Evolutionary conservation across 2,329 filamentous ascomycete species (phyloP).

Genomic region (Chrysosporium queenslandicum): DNA sequence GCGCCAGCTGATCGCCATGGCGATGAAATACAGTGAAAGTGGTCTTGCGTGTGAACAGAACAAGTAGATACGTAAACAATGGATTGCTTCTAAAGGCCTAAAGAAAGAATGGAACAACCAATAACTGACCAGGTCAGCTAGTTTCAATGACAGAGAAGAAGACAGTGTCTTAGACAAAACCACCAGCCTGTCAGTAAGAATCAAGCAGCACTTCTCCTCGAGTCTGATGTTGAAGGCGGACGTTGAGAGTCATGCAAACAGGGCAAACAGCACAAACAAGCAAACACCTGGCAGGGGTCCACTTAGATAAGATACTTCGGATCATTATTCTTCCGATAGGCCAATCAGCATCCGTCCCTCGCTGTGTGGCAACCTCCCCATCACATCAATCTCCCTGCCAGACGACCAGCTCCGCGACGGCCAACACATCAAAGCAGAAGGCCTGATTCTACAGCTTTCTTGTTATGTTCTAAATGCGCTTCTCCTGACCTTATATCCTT

Average conservation of each 20-base stretch:
- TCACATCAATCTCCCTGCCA: not conserved
- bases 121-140: not conserved
- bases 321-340: not conserved
- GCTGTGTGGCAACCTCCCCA: not conserved
- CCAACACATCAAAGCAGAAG: too few species aligned
- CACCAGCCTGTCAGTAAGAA: too few species aligned
- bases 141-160: not conserved
- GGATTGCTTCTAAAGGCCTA: not conserved
- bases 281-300: too few species aligned
- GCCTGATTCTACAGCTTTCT: too few species aligned
- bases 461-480: too few species aligned
- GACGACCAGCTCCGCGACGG: too few species aligned
- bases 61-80: not conserved
- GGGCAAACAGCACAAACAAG: not conserved
- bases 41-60: not conserved
- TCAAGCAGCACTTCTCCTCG: not conserved
- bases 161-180: not conserved
- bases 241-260: too few species aligned
- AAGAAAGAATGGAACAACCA: not conserved
- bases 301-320: too few species aligned
- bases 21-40: not conserved
- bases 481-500: not conserved
- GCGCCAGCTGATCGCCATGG: not conserved
- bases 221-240: too few species aligned
- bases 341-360: slow-evolving; percentile 1